Evolutionary conservation across 169 alveolate genomes (phyloP).

Genomic region (Cryptosporidium sp.): DNA sequence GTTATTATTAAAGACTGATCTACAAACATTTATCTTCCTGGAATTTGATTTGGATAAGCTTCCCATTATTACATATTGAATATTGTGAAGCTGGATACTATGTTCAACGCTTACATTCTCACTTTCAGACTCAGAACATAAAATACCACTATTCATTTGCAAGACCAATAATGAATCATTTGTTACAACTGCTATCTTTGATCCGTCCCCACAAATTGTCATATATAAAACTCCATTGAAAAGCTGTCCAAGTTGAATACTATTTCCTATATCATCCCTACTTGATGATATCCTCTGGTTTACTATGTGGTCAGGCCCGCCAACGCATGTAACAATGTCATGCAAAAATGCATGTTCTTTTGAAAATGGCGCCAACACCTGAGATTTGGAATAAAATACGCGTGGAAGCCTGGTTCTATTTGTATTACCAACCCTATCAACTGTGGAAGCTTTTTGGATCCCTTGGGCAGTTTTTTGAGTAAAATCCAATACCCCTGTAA

Average conservation of each 20-base stretch:
- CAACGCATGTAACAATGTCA: constrained; percentile 28
- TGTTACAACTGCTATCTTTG: constrained; percentile 55
- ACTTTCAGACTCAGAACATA: constrained; percentile 10
- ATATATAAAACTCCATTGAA: constrained; percentile 33
- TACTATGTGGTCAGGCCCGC: constrained; percentile 31
- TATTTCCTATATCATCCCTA: not conserved
- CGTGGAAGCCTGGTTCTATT: constrained; percentile 46
- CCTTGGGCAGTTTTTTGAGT: constrained; percentile 83
- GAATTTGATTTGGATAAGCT: not conserved
- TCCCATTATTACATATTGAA: constrained; percentile 45
- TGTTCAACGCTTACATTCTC: constrained; percentile 33
- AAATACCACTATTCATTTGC: constrained; percentile 9
- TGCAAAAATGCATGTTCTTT: constrained; percentile 40
- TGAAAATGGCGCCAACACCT: constrained; percentile 45
- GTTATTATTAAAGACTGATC: not conserved
- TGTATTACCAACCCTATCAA: constrained; percentile 61
- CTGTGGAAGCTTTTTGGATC: constrained; percentile 77
- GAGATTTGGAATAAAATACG: constrained; percentile 31
- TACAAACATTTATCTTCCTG: not conserved
- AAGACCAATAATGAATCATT: constrained; percentile 38
- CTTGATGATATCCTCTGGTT: constrained; percentile 1
- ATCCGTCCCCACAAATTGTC: constrained; percentile 56
- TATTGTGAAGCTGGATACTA: constrained; percentile 1
- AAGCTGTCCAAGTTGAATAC: constrained; percentile 12
- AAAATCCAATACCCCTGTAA: constrained; percentile 82